Evolutionary conservation across 352 stramenopile species (phyloP).

Genomic region (Pythium diclinum): DNA sequence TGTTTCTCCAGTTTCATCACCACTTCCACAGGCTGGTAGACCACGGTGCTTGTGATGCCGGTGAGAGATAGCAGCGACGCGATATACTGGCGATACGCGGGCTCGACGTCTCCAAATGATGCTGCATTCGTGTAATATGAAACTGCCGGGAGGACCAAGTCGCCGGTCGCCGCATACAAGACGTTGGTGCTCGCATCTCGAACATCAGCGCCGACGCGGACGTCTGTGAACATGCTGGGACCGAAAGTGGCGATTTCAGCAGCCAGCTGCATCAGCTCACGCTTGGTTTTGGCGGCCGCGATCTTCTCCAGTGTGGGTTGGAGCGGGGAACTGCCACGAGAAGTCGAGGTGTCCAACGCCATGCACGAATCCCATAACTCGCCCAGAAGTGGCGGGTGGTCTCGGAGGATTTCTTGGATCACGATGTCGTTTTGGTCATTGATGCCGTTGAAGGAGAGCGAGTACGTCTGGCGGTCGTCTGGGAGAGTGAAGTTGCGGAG

Average conservation of each 20-base stretch:
- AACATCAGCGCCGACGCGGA: constrained; percentile 50
- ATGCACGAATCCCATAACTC: constrained; percentile 24
- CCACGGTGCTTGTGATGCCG: constrained; percentile 6
- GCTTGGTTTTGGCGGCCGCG: constrained; percentile 8
- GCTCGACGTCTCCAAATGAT: constrained; percentile 31
- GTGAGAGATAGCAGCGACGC: constrained; percentile 36
- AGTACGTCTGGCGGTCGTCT: constrained; percentile 15
- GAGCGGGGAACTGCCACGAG: not conserved
- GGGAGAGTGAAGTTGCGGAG: constrained; percentile 22
- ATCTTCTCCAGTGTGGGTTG: constrained; percentile 5
- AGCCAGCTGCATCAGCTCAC: constrained; percentile 15
- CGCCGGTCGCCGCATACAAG: constrained; percentile 54
- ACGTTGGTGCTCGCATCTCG: constrained; percentile 57
- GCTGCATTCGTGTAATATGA: constrained; percentile 87
- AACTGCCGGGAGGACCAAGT: constrained; percentile 76
- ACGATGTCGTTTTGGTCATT: constrained; percentile 22
- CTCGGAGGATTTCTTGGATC: constrained; percentile 21
- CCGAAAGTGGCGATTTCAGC: constrained; percentile 19
- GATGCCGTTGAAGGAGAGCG: constrained; percentile 21
- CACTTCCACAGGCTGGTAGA: constrained; percentile 8
- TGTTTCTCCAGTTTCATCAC: constrained; percentile 69
- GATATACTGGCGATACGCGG: constrained; percentile 35
- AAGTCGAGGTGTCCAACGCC: not conserved
- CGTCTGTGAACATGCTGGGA: constrained; percentile 63
- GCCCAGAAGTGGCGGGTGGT: constrained; percentile 27